These are phyloP conservation scores for Haplosporangium gracile DNA, from an alignment of 192 early-diverging fungal genomes.

Conservation along the genomic window DNA sequence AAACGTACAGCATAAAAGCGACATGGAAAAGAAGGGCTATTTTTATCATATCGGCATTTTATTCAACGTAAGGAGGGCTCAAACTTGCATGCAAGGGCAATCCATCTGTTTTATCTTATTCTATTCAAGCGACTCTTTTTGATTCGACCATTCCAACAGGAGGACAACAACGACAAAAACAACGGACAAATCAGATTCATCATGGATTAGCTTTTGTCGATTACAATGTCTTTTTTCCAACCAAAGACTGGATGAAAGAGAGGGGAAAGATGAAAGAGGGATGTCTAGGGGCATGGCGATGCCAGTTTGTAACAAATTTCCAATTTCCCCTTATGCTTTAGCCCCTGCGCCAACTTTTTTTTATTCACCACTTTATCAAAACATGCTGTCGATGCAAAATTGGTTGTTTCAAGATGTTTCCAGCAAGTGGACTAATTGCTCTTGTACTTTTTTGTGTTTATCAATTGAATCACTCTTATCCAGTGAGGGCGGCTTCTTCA, in stretches of 20 bases:
- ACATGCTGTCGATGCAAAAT: background rate
- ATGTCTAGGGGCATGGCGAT: background rate
- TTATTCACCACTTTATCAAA: background rate
- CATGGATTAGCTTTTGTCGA: background rate
- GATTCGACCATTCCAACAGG: background rate
- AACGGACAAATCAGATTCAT: slow-evolving; percentile 5
- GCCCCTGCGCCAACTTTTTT: background rate
- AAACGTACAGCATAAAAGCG: background rate
- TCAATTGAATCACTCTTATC: background rate
- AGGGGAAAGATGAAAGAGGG: background rate
- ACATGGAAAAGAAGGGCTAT: background rate
- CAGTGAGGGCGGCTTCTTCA: slow-evolving; percentile 97
- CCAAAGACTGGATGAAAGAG: background rate
- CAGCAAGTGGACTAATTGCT: slow-evolving; percentile 1
- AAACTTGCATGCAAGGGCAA: background rate
- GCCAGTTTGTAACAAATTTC: background rate
- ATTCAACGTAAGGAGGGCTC: background rate
- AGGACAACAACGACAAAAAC: background rate
- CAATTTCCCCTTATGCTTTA: background rate
- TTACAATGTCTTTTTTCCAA: background rate
- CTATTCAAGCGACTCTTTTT: background rate
- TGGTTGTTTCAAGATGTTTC: slow-evolving; percentile 5
- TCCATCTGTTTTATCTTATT: background rate
- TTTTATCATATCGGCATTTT: background rate
- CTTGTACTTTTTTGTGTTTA: background rate